Evolutionary conservation across 2,329 filamentous ascomycete genomes (phyloP), one percentile per base, ranked within the genome.

Genomic region (Aspergillus brasiliensis): DNA sequence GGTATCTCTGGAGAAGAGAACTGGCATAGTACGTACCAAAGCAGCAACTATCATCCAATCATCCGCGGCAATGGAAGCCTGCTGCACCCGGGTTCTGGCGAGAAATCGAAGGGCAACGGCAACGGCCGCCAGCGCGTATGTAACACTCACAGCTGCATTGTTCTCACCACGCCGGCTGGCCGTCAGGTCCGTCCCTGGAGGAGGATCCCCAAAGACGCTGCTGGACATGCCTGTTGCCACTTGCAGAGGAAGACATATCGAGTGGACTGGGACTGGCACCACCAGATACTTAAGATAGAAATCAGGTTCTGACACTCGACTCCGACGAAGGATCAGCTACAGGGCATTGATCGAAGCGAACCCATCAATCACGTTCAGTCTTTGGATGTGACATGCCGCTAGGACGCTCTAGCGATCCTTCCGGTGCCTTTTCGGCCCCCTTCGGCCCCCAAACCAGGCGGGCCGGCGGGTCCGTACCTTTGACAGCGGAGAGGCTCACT

Each of bases 41-140:
- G 56, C 25, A 27, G 17, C 25, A 2, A 53, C n/a, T 15, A 58
- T 58, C 27, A 46, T 37, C 56, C 56, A 58, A 31, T 58, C 56
- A 48, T 58, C 56, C 2, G 28, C 54, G 17, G 49, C 48, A n/a
- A 58, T 28, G 11, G 25, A n/a, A 34, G 48, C 27, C 17, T 54
- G 31, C 19, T 52, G 56, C 47, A 58, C 47, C 10, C 27, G 34
- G 1, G 51, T 5, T 46, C 56, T 19, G 2, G 56, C 56, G 3
- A 42, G 5, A 15, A 54, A 46, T 31, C 56, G 56, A 13, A 58
- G 27, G 8, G 13, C 38, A 44, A 58, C 21, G 6, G 56, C 56
- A 21, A 40, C n/a, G 3, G 40, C 49, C 6, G 56, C 49, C 17
- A 58, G 17, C 25, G 44, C 15, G 17, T 47, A 38, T 10, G 51